Base-by-base conservation (phyloP, 1,284 basidiomycete species). In the Trametes pubescens region DNA sequence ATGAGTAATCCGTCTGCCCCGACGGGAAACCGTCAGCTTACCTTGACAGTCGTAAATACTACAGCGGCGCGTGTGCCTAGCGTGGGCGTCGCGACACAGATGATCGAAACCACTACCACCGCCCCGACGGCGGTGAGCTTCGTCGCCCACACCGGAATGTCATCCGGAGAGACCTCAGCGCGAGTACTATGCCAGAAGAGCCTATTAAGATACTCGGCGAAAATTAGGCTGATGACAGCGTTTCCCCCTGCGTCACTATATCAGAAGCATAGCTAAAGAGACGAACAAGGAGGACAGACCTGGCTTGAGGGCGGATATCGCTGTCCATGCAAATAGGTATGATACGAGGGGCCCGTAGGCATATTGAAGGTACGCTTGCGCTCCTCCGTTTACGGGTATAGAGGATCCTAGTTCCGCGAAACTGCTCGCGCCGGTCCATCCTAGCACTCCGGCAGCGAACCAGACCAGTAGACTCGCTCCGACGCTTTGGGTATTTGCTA, bases 341-440 rank as follows among this genome's bases (percentile, higher is more conserved):
- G 94, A 94, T 37, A 91, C 79, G 49, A 96, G 84, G 16, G 94
- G 94, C 1, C 93, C 93, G 73, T 95, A 96, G 6, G 94, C 87
- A 74, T 96, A 97, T 26, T 90, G 88, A 18, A 98, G 87, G 76
- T 99, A 93, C 18, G 90, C 95, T 76, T 98, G 96, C 16, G 95
- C 90, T 26, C 96, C 96, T 29, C 95, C 96, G 70, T 96, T 94
- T 69, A 91, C 83, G 60, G 90, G 95, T 79, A 94, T 94, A 62
- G 86, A 89, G 40, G 88, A 89, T 59, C 93, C 93, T 58, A 98
- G 82, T 78, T 97, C 94, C 9, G 94, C 94, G 74, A 91, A 96
- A 69, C 91, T 94, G 74, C 92, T 94, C 46, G 94, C 95, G 4
- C 96, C 96, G 5, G 96, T 97, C 96, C 96, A 98, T 2, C 87